Percentiles rank a stretch among this genome's conserved stretches.
These are phyloP conservation scores for Ophiostoma montium DNA, from an alignment of 2,329 filamentous ascomycete genomes.

Conservation along the genomic window DNA sequence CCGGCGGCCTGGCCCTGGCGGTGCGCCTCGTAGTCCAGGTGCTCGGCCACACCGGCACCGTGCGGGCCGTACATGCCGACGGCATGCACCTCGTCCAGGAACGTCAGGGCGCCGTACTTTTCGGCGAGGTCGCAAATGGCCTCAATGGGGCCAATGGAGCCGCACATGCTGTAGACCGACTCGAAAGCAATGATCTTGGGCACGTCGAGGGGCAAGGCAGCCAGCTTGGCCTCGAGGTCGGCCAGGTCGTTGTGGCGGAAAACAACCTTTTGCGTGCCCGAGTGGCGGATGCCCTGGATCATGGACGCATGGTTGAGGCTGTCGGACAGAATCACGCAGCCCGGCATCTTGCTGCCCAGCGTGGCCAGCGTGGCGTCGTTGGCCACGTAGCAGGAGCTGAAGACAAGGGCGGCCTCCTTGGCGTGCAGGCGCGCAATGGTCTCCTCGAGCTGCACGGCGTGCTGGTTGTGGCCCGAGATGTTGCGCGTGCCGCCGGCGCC, in stretches of 20 bases:
- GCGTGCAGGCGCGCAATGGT: conserved; percentile 78
- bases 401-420: conserved; percentile 85
- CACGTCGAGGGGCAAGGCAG: conserved; percentile 66
- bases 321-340: conserved; percentile 96
- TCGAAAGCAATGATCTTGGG: conserved; percentile 99
- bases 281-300: conserved; percentile 98
- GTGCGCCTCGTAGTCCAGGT: conserved; percentile 87
- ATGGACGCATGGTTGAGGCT: conserved; percentile 96
- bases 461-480: conserved; percentile 94
- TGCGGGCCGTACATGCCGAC: conserved; percentile 98
- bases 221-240: conserved; percentile 84
- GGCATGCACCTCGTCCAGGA: conserved; percentile 95
- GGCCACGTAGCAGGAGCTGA: conserved; percentile 95
- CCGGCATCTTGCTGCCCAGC: conserved; percentile 87
- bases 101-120: conserved; percentile 95
- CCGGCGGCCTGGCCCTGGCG: conserved; percentile 58
- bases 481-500: conserved; percentile 93
- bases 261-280: conserved; percentile 90
- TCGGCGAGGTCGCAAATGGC: conserved; percentile 92
- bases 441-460: conserved; percentile 72
- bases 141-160: conserved; percentile 89
- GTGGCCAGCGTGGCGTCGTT: conserved; percentile 96
- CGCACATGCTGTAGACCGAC: conserved; percentile 99
- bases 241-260: conserved; percentile 98
- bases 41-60: conserved; percentile 91